Percentiles rank a stretch among this genome's conserved stretches.
These are phyloP conservation scores for Xylaria sp. DNA, from an alignment of 2,329 filamentous ascomycete species.

Conservation along the genomic window DNA sequence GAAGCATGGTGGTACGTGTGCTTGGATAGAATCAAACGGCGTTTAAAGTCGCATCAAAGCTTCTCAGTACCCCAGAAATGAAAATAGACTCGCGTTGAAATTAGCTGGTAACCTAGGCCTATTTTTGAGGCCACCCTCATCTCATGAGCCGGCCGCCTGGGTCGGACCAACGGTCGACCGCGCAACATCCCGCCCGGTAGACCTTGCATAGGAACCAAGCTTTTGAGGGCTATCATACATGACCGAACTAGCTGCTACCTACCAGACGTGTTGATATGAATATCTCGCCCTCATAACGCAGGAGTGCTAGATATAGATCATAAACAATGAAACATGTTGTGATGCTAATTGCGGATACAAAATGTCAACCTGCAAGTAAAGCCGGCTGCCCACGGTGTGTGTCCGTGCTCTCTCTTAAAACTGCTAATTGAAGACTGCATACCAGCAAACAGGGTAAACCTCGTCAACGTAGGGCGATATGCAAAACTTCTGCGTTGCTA, in stretches of 20 bases:
- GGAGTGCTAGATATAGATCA: too few species aligned
- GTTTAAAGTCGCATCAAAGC: neutral
- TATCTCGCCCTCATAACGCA: neutral
- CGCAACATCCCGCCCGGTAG: neutral
- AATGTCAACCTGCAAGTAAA: neutral
- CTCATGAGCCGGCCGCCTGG: slow-evolving; percentile 11
- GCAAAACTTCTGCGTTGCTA: neutral
- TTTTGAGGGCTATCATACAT: neutral
- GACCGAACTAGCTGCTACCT: too few species aligned
- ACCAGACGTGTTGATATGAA: neutral
- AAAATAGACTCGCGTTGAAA: slow-evolving; percentile 14
- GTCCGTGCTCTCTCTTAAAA: neutral
- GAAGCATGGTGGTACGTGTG: neutral
- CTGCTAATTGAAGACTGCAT: neutral
- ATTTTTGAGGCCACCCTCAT: neutral
- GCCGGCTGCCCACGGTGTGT: neutral
- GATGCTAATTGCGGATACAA: neutral
- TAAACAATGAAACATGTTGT: neutral
- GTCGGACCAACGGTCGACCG: slow-evolving; percentile 1
- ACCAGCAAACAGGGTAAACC: neutral
- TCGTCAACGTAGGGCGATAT: neutral
- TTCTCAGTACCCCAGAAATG: neutral
- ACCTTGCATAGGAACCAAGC: slow-evolving; percentile 17
- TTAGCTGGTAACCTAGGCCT: too few species aligned
- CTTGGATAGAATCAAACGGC: neutral